A percentile compares a stretch with the other conserved stretches of the same genome.
Evolutionary conservation across 176 grass and related monocot species (phyloP).

Genomic region (Avena eriantha): DNA sequence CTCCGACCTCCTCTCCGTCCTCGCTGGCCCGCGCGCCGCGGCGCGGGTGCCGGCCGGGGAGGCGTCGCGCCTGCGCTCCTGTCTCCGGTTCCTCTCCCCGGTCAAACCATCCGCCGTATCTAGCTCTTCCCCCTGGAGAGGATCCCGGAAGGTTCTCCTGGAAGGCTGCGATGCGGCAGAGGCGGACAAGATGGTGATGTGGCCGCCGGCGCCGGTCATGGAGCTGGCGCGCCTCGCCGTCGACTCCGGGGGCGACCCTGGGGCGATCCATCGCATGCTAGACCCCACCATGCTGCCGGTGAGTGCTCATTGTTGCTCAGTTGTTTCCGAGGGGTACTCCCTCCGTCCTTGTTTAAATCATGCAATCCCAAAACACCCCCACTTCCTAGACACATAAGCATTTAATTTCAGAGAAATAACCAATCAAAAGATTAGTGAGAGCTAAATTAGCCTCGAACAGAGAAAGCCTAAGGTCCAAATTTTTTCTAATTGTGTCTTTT

Average conservation of each 20-base stretch:
- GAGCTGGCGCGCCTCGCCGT: slow-evolving; percentile 80
- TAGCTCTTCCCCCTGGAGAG: slow-evolving; percentile 20
- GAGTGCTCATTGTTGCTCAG: not conserved
- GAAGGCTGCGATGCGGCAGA: slow-evolving; percentile 30
- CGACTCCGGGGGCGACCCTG: slow-evolving; percentile 79
- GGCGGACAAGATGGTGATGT: slow-evolving; percentile 76
- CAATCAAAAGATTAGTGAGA: too few relatives aligned
- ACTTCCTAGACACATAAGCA: too few relatives aligned
- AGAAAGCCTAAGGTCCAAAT: too few relatives aligned
- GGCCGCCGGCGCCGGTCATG: slow-evolving; percentile 85
- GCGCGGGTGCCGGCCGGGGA: slow-evolving; percentile 55
- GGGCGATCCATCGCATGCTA: slow-evolving; percentile 67
- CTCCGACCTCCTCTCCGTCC: slow-evolving; percentile 75
- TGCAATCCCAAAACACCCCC: too few relatives aligned
- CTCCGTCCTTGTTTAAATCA: too few relatives aligned
- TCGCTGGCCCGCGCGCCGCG: slow-evolving; percentile 48
- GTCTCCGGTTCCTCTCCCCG: slow-evolving; percentile 78
- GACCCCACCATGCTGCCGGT: slow-evolving; percentile 79
- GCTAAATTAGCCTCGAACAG: too few relatives aligned
- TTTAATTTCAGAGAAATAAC: too few relatives aligned
- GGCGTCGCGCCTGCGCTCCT: slow-evolving; percentile 52
- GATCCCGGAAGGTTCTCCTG: slow-evolving; percentile 42
- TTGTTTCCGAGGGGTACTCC: too few relatives aligned
- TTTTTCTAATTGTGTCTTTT: too few relatives aligned
- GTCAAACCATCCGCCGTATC: slow-evolving; percentile 3